Evolutionary conservation across 345 rosid species (phyloP).

Genomic region (Toxicodendron radicans): DNA sequence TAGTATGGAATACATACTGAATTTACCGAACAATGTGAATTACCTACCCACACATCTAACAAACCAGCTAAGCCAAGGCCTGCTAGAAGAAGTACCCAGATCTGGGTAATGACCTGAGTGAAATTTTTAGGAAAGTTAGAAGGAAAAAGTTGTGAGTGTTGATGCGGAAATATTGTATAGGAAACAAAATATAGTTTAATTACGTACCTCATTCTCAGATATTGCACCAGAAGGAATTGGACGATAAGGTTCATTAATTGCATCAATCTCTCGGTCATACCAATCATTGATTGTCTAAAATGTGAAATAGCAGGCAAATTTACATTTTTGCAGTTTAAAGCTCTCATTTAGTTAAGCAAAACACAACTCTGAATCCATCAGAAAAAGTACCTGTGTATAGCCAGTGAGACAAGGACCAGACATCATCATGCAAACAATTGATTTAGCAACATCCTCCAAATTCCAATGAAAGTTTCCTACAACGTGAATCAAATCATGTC

Average conservation of each 20-base stretch:
- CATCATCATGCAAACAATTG: constrained; percentile 92
- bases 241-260: constrained; percentile 96
- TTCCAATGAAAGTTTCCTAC: constrained; percentile 96
- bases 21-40: constrained; percentile 9
- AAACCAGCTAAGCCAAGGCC: constrained; percentile 83
- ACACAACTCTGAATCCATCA: constrained; percentile 3
- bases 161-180: background rate
- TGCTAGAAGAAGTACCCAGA: constrained; percentile 83
- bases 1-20: constrained; percentile 14
- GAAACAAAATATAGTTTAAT: background rate
- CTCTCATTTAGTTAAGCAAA: constrained; percentile 17
- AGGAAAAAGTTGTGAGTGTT: background rate
- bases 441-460: constrained; percentile 85
- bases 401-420: constrained; percentile 97
- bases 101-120: constrained; percentile 79
- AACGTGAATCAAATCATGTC: constrained; percentile 13
- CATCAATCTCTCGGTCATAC: constrained; percentile 96
- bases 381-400: constrained; percentile 76
- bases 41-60: constrained; percentile 90
- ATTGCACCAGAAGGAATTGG: constrained; percentile 97
- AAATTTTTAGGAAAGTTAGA: constrained; percentile 15
- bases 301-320: constrained; percentile 20
- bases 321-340: constrained; percentile 15
- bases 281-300: constrained; percentile 88
- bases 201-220: constrained; percentile 79